Evolutionary conservation across 164 flowering plant genomes (phyloP), one percentile per base, ranked within the genome.

Genomic region (Kalanchoe fedtschenkoi): DNA sequence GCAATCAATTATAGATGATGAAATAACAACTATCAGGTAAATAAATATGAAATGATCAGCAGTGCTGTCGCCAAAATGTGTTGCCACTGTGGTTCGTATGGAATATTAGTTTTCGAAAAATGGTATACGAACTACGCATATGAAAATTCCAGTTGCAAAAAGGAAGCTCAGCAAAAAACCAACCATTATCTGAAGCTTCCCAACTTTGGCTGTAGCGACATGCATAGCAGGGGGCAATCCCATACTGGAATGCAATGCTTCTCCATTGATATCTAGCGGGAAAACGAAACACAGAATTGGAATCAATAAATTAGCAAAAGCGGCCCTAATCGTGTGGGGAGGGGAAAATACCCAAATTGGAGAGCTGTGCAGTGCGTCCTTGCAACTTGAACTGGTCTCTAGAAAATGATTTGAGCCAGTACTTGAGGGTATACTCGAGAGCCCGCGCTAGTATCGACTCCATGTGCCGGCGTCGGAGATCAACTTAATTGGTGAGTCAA

Each of bases 301-400:
- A 24, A 3, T 30, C 8, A 3, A 3, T 28, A 30, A 5, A n/a
- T n/a, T 19, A 30, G 16, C 13, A 24, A 26, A 54, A 37, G 38
- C 56, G 8, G 11, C 17, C 9, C 34, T 56, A 5, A 6, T 29
- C 43, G 44, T 43, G 42, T 13, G 9, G 6, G 13, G 62, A 9
- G 43, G 58, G 16, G 1, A 63, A 22, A 11, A 11, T 2, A 83
- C 98, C 98, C 63, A 93, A 76, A 85, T 90, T 85, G 55, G 96
- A 90, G 41, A 93, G 91, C 75, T 85, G 98, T 1, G 71, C 96
- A 30, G 89, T 85, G 15, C 89, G 84, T 6, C 97, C 97, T 43
- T 93, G 95, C 61, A 85, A 70, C 77, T 81, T 90, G 79, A 93
- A 88, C 87, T 93, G 99, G 58, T 93, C 99, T 70, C 99, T 83